phyloP scores from a whole-genome alignment of 371 early-diverging fungal genomes.

The Mucor ambiguus region DNA sequence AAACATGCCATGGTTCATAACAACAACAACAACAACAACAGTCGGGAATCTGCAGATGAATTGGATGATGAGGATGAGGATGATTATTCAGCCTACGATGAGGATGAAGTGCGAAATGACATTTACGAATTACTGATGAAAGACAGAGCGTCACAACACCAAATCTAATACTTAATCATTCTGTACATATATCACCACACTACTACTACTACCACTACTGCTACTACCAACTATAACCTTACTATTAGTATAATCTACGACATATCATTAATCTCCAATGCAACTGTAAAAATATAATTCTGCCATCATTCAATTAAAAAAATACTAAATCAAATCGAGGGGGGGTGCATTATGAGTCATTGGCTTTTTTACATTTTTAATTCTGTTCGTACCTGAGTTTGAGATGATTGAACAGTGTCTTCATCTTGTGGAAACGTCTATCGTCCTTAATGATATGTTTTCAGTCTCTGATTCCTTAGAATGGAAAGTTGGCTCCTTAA shows the following conservation, averaged over 20 bases:
- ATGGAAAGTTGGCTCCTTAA: too few relatives aligned
- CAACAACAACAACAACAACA: background rate
- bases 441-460: too few relatives aligned
- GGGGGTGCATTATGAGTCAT: too few relatives aligned
- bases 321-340: too few relatives aligned
- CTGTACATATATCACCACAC: background rate
- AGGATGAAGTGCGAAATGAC: slow-evolving; percentile 34
- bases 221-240: background rate
- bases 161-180: background rate
- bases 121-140: slow-evolving; percentile 35
- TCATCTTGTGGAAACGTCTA: too few relatives aligned
- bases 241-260: background rate
- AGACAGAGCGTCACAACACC: slow-evolving; percentile 19
- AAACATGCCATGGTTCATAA: background rate
- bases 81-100: slow-evolving; percentile 27
- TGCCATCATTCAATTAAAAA: background rate
- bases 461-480: too few relatives aligned
- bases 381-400: too few relatives aligned
- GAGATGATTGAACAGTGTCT: too few relatives aligned
- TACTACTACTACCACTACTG: background rate
- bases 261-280: background rate
- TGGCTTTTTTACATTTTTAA: too few relatives aligned
- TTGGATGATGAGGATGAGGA: slow-evolving; percentile 3
- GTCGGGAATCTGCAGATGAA: background rate
- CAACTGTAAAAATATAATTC: slow-evolving; percentile 2